Percentiles rank a stretch among this genome's conserved stretches.
phyloP scores from a whole-genome alignment of 805 yeast genomes.

The Kuraishia cidri region DNA sequence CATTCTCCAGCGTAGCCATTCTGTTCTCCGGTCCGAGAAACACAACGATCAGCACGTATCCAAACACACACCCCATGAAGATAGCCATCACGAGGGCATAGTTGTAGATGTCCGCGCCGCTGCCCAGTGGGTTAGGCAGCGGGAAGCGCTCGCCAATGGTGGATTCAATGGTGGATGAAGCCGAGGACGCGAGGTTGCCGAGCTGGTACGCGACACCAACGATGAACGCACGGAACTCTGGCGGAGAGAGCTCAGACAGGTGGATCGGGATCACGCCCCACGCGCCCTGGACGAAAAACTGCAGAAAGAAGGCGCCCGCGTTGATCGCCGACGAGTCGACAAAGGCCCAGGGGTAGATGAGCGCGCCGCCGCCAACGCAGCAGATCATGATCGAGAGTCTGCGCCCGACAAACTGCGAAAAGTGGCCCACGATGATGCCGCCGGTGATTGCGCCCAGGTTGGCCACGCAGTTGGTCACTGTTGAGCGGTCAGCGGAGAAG shows the following conservation, averaged over 20 bases:
- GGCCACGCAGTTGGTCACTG: conserved; percentile 49
- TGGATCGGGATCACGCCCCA: conserved; percentile 65
- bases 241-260: conserved; percentile 52
- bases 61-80: conserved; percentile 59
- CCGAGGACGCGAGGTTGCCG: conserved; percentile 65
- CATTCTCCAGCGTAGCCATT: background rate
- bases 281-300: conserved; percentile 59
- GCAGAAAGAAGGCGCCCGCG: conserved; percentile 55
- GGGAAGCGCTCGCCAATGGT: conserved; percentile 56
- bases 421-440: conserved; percentile 46
- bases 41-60: conserved; percentile 34
- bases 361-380: conserved; percentile 47
- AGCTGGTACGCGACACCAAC: conserved; percentile 59
- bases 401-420: conserved; percentile 47
- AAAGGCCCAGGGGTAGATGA: conserved; percentile 59
- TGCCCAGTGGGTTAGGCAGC: conserved; percentile 21
- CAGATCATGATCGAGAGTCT: conserved; percentile 42
- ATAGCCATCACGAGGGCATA: conserved; percentile 69
- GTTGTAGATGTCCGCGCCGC: conserved; percentile 25
- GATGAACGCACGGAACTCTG: conserved; percentile 53
- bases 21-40: conserved; percentile 49
- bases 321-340: conserved; percentile 33
- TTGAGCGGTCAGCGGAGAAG: conserved; percentile 31
- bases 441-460: conserved; percentile 52
- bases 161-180: conserved; percentile 64